A percentile compares a stretch with the other conserved stretches of the same genome.
Conservation (phyloP, 306 rosid species). For the Dryas alaskensis region DNA sequence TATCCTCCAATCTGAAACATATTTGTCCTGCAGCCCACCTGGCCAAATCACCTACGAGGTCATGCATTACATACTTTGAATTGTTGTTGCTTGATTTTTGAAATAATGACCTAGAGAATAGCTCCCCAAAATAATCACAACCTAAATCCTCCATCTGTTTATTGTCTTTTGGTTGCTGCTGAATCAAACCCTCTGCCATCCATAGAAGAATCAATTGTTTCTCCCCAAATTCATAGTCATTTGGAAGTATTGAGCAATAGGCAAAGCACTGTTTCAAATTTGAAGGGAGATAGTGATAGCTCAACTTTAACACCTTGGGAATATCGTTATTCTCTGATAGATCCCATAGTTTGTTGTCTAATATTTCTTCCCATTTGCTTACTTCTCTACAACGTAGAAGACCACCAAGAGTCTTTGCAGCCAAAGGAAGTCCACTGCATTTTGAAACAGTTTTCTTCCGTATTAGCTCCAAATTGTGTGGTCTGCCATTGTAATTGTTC, state of each 20-base stretch:
- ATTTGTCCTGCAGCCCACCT: background rate
- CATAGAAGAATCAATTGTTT: constrained; percentile 21
- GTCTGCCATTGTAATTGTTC: background rate
- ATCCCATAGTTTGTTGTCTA: constrained; percentile 22
- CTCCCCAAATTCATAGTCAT: constrained; percentile 15
- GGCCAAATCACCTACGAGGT: constrained; percentile 37
- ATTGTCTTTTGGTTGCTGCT: background rate
- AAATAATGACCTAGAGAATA: constrained; percentile 33
- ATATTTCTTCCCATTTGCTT: constrained; percentile 12
- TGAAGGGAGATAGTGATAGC: constrained; percentile 22
- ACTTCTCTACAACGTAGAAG: constrained; percentile 6
- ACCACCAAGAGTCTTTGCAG: constrained; percentile 28
- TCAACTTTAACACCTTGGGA: constrained; percentile 19
- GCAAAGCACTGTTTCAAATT: constrained; percentile 31
- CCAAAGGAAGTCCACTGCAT: constrained; percentile 32
- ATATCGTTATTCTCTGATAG: background rate
- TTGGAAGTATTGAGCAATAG: constrained; percentile 31
- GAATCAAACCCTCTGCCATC: constrained; percentile 35
- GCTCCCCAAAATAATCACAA: constrained; percentile 9
- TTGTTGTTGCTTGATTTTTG: background rate
- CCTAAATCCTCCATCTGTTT: constrained; percentile 22
- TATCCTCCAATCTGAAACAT: background rate
- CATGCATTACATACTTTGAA: constrained; percentile 31
- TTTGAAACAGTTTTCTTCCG: constrained; percentile 13
- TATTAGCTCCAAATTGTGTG: background rate